These are phyloP conservation scores for Rhododendron ovatum DNA, from an alignment of 148 eudicot species.

Conservation along the genomic window DNA sequence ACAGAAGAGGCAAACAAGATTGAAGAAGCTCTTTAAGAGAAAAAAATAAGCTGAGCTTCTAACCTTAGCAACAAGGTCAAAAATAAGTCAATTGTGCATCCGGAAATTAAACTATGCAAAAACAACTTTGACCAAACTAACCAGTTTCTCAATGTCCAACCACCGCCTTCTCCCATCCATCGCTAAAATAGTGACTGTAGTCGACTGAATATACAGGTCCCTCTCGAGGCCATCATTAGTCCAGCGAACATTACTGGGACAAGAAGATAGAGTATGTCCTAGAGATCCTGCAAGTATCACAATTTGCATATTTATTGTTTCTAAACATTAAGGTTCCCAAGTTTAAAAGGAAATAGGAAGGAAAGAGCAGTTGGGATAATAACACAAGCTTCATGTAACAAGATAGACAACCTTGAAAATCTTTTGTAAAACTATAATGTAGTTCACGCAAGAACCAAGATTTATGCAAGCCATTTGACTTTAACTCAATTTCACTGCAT, in stretches of 20 bases:
- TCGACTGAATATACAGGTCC: slow-evolving; percentile 77
- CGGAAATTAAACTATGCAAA: neutral
- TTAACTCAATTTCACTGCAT: neutral
- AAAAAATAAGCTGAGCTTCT: neutral
- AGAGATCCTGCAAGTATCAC: slow-evolving; percentile 45
- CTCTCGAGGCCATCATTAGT: slow-evolving; percentile 73
- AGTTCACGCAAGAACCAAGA: neutral
- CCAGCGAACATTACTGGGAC: slow-evolving; percentile 74
- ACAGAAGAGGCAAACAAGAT: neutral
- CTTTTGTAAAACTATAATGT: neutral
- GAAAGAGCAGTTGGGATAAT: neutral
- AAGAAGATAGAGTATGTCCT: slow-evolving; percentile 32
- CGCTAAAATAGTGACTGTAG: slow-evolving; percentile 76
- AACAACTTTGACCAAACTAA: slow-evolving; percentile 37
- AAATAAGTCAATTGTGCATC: neutral
- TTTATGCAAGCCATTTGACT: neutral
- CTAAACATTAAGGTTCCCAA: neutral
- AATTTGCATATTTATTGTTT: neutral
- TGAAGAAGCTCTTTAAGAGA: neutral
- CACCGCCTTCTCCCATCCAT: slow-evolving; percentile 98
- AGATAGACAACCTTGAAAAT: neutral
- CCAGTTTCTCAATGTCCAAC: slow-evolving; percentile 94
- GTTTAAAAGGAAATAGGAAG: neutral
- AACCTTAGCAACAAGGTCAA: neutral
- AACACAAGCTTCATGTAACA: neutral